A percentile compares a stretch with the other conserved stretches of the same genome.
These are phyloP conservation scores for Ogataea salicorniae DNA, from an alignment of 805 yeast genomes.

Conservation along the genomic window DNA sequence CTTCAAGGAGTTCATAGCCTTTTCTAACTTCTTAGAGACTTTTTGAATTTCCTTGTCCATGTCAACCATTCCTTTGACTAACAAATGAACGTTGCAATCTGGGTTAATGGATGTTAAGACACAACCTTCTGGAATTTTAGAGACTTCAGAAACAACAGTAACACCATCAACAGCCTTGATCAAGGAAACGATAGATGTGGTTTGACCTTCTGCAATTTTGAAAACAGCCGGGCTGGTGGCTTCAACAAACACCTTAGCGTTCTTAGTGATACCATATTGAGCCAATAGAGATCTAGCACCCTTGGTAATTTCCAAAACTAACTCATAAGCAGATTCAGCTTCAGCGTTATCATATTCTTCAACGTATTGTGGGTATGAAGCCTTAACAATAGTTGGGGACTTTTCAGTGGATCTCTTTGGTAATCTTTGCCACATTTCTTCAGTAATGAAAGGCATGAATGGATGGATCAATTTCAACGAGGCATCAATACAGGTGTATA, in stretches of 20 bases:
- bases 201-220: constrained; percentile 61
- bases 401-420: constrained; percentile 78
- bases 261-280: constrained; percentile 83
- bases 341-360: constrained; percentile 55
- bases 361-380: constrained; percentile 68
- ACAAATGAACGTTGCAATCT: constrained; percentile 76
- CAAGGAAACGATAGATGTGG: constrained; percentile 82
- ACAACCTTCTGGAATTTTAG: constrained; percentile 81
- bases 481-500: constrained; percentile 87
- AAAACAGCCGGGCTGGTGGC: constrained; percentile 43
- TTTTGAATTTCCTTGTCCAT: constrained; percentile 85
- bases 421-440: constrained; percentile 98
- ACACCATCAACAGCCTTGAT: constrained; percentile 85
- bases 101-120: constrained; percentile 80
- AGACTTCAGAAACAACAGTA: constrained; percentile 49
- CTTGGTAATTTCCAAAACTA: constrained; percentile 81
- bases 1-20: constrained; percentile 53
- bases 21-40: constrained; percentile 70
- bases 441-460: constrained; percentile 96
- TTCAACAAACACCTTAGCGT: constrained; percentile 82
- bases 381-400: constrained; percentile 68
- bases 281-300: constrained; percentile 88
- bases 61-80: constrained; percentile 93
- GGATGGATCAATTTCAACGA: constrained; percentile 93
- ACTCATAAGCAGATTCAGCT: constrained; percentile 73